These are phyloP conservation scores for Boletus tylopilopsis DNA, from an alignment of 768 basidiomycete genomes.

Conservation along the genomic window DNA sequence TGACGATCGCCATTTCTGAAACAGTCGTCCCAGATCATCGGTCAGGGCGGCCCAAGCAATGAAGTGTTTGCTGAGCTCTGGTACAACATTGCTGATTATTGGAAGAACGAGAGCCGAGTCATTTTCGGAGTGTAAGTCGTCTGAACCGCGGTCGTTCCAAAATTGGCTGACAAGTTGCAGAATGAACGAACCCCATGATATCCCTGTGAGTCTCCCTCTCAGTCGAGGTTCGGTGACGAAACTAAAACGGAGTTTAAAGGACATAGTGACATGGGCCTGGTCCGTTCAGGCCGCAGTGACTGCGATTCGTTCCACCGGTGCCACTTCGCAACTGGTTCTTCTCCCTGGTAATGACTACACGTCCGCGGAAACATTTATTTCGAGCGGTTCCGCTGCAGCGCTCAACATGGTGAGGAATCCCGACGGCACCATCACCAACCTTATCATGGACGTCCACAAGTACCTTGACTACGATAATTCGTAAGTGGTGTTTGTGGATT, in stretches of 20 bases:
- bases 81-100: constrained; percentile 5
- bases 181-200: constrained; percentile 17
- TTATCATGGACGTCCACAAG: constrained; percentile 13
- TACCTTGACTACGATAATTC: constrained; percentile 14
- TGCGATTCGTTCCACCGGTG: constrained; percentile 12
- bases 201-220: constrained; percentile 13
- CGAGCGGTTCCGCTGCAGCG: constrained; percentile 7
- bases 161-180: too few species aligned
- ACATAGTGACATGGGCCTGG: constrained; percentile 9
- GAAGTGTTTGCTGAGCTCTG: constrained; percentile 11
- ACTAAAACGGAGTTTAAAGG: too few species aligned
- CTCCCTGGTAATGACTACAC: constrained; percentile 8
- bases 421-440: constrained; percentile 4
- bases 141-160: too few species aligned
- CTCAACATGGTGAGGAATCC: constrained; percentile 6
- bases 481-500: too few species aligned
- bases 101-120: not conserved
- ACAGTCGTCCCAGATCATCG: too few species aligned
- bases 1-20: not conserved
- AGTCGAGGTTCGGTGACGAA: too few species aligned
- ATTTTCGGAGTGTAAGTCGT: constrained; percentile 9
- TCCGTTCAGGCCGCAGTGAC: constrained; percentile 13
- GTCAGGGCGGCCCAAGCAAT: constrained; percentile 12
- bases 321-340: constrained; percentile 8
- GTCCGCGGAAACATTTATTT: constrained; percentile 6